Evolutionary conservation across 768 basidiomycete genomes (phyloP).

Genomic region (Gloeophyllum trabeum): DNA sequence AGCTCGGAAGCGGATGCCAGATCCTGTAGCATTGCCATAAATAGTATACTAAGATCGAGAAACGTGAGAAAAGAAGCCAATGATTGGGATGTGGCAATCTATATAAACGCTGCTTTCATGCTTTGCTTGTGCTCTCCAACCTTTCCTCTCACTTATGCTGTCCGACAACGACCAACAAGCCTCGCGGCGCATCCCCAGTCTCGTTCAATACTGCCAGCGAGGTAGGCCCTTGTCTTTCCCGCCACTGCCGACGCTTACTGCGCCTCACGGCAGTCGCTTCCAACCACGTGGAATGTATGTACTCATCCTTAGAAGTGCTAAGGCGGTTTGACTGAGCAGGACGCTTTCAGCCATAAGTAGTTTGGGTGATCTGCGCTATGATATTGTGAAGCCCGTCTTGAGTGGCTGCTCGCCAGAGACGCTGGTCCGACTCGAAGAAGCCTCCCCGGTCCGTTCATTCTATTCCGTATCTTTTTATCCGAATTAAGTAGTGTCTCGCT

Average conservation of each 20-base stretch:
- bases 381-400: constrained; percentile 62
- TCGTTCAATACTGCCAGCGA: constrained; percentile 64
- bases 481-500: constrained; percentile 2
- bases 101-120: no score
- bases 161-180: no score
- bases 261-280: constrained; percentile 35
- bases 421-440: constrained; percentile 54
- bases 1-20: no score
- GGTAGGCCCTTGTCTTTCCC: constrained; percentile 29
- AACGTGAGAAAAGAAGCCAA: no score
- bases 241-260: constrained; percentile 5
- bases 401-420: constrained; percentile 64
- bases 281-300: constrained; percentile 50
- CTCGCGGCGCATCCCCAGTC: constrained; percentile 40
- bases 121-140: no score
- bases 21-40: no score
- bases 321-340: background rate
- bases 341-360: constrained; percentile 44
- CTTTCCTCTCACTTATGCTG: no score
- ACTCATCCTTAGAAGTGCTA: constrained; percentile 1
- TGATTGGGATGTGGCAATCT: no score
- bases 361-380: constrained; percentile 54
- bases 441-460: constrained; percentile 47
- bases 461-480: constrained; percentile 1
- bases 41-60: no score